phyloP scores from a whole-genome alignment of 148 eudicot species.

The Bassia scoparia region DNA sequence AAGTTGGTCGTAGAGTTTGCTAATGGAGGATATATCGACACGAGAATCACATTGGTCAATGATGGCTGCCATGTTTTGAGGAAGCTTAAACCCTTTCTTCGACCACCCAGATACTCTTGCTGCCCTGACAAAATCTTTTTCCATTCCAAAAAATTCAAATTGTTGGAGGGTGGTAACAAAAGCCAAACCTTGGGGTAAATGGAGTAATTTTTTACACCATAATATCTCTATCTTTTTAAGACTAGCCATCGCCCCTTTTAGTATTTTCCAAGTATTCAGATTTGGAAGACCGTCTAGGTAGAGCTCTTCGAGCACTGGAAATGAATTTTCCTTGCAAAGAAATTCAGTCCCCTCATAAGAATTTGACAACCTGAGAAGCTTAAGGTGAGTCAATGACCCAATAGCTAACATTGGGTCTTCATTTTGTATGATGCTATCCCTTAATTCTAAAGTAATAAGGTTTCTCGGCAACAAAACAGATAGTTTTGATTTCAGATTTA shows the following conservation, averaged over 20 bases:
- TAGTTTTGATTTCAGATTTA: not conserved
- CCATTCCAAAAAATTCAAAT: conserved; percentile 15
- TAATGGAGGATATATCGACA: conserved; percentile 12
- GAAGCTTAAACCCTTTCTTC: not conserved
- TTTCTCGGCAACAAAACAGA: conserved; percentile 6
- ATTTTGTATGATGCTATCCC: conserved; percentile 1
- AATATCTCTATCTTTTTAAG: conserved; percentile 19
- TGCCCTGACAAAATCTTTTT: not conserved
- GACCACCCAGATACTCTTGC: conserved; percentile 10
- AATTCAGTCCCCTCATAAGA: conserved; percentile 5
- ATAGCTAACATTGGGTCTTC: conserved; percentile 7
- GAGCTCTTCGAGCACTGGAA: conserved; percentile 20
- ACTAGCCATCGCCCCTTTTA: conserved; percentile 9
- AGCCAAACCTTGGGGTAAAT: no score
- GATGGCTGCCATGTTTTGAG: conserved; percentile 16
- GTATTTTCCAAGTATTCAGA: conserved; percentile 1
- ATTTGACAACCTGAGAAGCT: conserved; percentile 19
- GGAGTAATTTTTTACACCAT: not conserved
- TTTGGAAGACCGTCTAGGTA: not conserved
- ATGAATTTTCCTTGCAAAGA: not conserved
- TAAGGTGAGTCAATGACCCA: conserved; percentile 16
- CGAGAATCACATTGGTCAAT: conserved; percentile 14
- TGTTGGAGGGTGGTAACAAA: conserved; percentile 17
- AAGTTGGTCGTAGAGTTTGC: conserved; percentile 13
- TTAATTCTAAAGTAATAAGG: conserved; percentile 11